Evolutionary conservation across 352 stramenopile genomes (phyloP), one percentile per base, ranked within the genome.

Genomic region (Phytopythium delawarense): DNA sequence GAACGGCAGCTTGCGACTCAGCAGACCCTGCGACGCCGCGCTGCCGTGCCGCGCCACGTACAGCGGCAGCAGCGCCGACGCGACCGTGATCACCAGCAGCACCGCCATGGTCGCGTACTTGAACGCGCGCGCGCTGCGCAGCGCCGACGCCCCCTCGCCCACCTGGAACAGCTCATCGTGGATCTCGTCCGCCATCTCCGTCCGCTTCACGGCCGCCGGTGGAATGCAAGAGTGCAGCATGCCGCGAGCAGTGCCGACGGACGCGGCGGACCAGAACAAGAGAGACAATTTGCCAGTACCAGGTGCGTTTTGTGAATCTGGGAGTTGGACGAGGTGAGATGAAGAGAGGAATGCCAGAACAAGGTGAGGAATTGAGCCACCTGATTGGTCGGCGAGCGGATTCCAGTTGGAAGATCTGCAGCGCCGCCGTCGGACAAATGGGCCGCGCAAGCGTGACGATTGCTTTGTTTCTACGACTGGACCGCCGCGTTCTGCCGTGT

Each of bases 1-100:
- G 65, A 86, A 88, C 39, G 76, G 79, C 28, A 89, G 74, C 73
- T 89, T 89, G 28, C 70, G 69, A 39, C 71, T 77, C 55, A 87
- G 65, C 52, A 79, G 32, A 34, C 74, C 65, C 56, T 71, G 67
- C 58, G 76, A 71, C 32, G 61, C 30, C 11, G 74, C 70, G 8
- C 67, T 84, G 59, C 73, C 71, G 54, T 80, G 76, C 35, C 59
- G 65, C 32, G 75, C 80, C 52, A 89, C 76, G 66, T 75, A 87
- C 18, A 88, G 61, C 44, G 76, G 78, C 45, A 79, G 61, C 55
- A 89, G 63, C 23, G 80, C 71, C 63, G 79, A 87, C 51, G 71
- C 64, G 12, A 69, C 67, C 21, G 76, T 89, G 69, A 89, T 81
- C 59, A 87, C 59, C 53, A 89, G 62, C 42, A 89, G 61, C 58